Conservation (phyloP, 2,329 filamentous ascomycete genomes). For the Talaromyces marneffei region DNA sequence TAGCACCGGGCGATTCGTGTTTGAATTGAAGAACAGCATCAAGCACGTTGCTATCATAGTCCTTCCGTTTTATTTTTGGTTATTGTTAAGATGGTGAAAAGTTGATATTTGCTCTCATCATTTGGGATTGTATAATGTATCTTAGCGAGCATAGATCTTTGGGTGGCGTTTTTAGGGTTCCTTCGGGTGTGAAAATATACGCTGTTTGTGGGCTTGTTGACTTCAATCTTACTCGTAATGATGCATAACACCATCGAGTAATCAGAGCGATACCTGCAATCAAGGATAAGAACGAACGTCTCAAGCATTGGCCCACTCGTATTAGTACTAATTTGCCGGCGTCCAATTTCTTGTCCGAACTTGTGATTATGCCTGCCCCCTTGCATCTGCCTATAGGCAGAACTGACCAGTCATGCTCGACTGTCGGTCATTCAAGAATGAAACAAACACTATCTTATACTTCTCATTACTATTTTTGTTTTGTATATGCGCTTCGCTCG, state of each 20-base stretch:
- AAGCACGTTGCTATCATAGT: constrained; percentile 57
- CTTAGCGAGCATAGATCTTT: constrained; percentile 9
- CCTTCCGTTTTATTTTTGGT: constrained; percentile 58
- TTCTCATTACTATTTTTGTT: no score
- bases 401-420: not conserved
- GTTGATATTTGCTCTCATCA: not conserved
- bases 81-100: constrained; percentile 5
- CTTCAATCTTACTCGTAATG: not conserved
- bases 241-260: not conserved
- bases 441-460: not conserved
- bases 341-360: not conserved
- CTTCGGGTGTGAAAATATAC: not conserved
- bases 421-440: not conserved
- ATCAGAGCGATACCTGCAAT: not conserved
- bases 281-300: not conserved
- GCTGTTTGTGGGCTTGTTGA: not conserved
- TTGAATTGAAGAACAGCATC: constrained; percentile 45
- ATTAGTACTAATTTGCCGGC: not conserved
- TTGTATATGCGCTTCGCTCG: no score
- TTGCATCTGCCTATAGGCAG: not conserved
- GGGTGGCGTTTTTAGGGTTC: not conserved
- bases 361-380: not conserved
- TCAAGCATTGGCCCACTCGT: not conserved
- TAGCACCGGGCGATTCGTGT: constrained; percentile 57
- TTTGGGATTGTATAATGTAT: not conserved